Conservation (phyloP, 768 basidiomycete genomes). For the Macrolepiota dolichaula region DNA sequence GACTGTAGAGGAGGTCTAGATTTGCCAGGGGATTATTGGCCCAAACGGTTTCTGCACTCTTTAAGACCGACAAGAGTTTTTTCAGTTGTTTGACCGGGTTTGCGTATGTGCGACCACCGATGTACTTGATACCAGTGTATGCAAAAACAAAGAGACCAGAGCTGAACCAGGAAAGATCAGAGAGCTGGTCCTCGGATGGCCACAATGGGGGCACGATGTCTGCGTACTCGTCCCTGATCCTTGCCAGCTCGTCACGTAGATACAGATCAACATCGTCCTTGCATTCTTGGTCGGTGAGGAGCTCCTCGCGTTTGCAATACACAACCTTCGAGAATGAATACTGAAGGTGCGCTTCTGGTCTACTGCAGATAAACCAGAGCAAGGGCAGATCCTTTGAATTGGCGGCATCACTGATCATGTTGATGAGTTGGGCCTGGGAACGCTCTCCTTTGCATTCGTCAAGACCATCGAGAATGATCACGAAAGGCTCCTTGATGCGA, state of each 20-base stretch:
- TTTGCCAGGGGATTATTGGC: not conserved
- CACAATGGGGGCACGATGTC: not conserved
- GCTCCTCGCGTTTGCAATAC: not conserved
- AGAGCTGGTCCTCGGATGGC: not conserved
- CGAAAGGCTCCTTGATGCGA: not conserved
- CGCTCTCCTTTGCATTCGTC: too few relatives aligned
- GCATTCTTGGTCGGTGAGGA: not conserved
- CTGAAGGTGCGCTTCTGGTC: too few relatives aligned
- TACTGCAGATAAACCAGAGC: too few relatives aligned
- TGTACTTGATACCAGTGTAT: too few relatives aligned
- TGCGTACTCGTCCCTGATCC: not conserved
- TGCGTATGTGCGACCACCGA: not conserved
- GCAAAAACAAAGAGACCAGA: too few relatives aligned
- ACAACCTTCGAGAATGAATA: not conserved
- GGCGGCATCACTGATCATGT: not conserved
- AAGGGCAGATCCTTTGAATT: not conserved
- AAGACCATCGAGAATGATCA: too few relatives aligned
- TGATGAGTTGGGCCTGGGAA: not conserved
- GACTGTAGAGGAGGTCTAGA: slow-evolving; percentile 8
- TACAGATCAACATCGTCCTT: too few relatives aligned
- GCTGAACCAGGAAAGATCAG: not conserved
- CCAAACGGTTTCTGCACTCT: not conserved
- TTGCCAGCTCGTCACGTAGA: too few relatives aligned
- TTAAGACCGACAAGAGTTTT: too few relatives aligned
- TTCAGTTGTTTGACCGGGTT: too few relatives aligned